A percentile compares a stretch with the other conserved stretches of the same genome.
phyloP scores from a whole-genome alignment of 176 grass and related monocot species.

The Coix lacrymajobi region DNA sequence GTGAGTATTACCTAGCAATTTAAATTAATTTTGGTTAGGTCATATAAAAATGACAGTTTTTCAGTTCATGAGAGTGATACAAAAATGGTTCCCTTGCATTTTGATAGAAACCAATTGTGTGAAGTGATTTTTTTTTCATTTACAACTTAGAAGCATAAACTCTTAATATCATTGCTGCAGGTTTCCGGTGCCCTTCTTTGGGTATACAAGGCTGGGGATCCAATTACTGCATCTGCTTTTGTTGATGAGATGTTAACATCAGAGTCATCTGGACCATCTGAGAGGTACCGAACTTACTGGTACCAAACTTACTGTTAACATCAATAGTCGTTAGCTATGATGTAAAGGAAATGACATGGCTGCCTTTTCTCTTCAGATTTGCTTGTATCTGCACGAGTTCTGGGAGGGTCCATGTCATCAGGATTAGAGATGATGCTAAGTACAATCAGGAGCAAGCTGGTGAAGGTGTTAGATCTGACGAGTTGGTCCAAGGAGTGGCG shows the following conservation, averaged over 20 bases:
- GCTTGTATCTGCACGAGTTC: slow-evolving; percentile 82
- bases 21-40: not conserved
- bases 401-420: slow-evolving; percentile 68
- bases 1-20: not conserved
- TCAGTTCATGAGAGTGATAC: not conserved
- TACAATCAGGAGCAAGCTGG: slow-evolving; percentile 3
- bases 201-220: slow-evolving; percentile 60
- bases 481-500: slow-evolving; percentile 42
- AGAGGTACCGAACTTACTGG: slow-evolving; percentile 46
- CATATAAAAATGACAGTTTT: not conserved
- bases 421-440: slow-evolving; percentile 40
- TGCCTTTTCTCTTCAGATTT: slow-evolving; percentile 38
- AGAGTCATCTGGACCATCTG: slow-evolving; percentile 29
- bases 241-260: slow-evolving; percentile 68
- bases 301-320: too few species aligned
- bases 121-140: not conserved
- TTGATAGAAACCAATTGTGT: not conserved
- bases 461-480: not conserved
- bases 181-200: slow-evolving; percentile 58
- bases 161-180: slow-evolving; percentile 17
- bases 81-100: not conserved
- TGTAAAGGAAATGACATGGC: not conserved
- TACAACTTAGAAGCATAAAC: not conserved
- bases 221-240: slow-evolving; percentile 75
- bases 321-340: not conserved